These are phyloP conservation scores for Phymatotrichopsis omnivora DNA, from an alignment of 2,329 filamentous ascomycete genomes.

Conservation along the genomic window DNA sequence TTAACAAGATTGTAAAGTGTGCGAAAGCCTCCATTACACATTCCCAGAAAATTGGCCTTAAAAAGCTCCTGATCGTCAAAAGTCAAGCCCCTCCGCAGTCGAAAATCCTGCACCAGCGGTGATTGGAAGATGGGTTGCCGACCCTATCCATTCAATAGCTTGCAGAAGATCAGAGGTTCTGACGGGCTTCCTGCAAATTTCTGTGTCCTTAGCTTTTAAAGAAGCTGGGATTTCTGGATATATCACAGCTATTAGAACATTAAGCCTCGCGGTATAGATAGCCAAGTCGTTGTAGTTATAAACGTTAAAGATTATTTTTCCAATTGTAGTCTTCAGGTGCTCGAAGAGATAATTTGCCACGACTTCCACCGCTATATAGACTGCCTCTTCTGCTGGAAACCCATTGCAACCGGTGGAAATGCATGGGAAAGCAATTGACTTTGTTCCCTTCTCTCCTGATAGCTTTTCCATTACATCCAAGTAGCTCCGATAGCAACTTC, in stretches of 20 bases:
- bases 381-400: slow-evolving; percentile 33
- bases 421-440: slow-evolving; percentile 34
- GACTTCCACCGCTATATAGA: slow-evolving; percentile 31
- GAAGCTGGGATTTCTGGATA: no score
- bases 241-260: neutral
- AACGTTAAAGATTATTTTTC: slow-evolving; percentile 34
- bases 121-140: slow-evolving; percentile 31
- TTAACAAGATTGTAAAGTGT: no score
- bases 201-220: no score
- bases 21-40: no score
- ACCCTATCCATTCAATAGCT: slow-evolving; percentile 32
- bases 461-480: slow-evolving; percentile 32
- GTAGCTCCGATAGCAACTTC: slow-evolving; percentile 33
- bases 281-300: slow-evolving; percentile 32
- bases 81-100: slow-evolving; percentile 35
- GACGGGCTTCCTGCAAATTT: no score
- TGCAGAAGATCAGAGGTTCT: no score
- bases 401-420: slow-evolving; percentile 36
- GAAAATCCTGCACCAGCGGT: slow-evolving; percentile 35
- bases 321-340: slow-evolving; percentile 30
- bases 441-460: slow-evolving; percentile 30
- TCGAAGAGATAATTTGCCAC: slow-evolving; percentile 32
- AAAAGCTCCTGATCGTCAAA: no score
- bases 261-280: slow-evolving; percentile 26
- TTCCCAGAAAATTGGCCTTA: no score